Evolutionary conservation across 1,284 basidiomycete species (phyloP).

Genomic region (Malassezia furfur): DNA sequence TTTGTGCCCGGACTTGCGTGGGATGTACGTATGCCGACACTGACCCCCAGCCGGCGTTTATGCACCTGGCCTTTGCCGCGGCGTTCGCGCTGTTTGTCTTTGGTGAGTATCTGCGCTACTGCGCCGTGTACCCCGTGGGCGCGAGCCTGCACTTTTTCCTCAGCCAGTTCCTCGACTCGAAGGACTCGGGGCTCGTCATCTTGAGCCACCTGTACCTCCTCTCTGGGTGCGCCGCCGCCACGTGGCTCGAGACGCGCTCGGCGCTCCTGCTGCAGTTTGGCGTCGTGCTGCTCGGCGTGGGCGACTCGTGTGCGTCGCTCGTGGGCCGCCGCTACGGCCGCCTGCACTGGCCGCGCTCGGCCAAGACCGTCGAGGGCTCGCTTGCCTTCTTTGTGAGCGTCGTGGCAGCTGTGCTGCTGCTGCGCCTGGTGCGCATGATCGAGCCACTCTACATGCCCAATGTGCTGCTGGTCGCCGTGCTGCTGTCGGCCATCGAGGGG

Average conservation of each 20-base stretch:
- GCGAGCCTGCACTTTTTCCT: constrained; percentile 89
- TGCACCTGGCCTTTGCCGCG: constrained; percentile 82
- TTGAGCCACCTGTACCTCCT: constrained; percentile 93
- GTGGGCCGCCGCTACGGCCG: constrained; percentile 74
- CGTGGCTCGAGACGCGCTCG: constrained; percentile 73
- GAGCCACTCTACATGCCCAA: constrained; percentile 19
- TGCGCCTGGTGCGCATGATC: constrained; percentile 59
- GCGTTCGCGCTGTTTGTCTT: constrained; percentile 45
- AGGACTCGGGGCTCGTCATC: constrained; percentile 91
- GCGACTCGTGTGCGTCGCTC: constrained; percentile 87
- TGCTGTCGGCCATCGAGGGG: constrained; percentile 40
- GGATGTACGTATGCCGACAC: constrained; percentile 51
- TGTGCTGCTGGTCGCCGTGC: constrained; percentile 19
- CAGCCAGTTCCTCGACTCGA: constrained; percentile 83
- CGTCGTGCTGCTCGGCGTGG: constrained; percentile 77
- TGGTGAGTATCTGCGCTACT: constrained; percentile 59
- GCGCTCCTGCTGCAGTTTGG: constrained; percentile 64
- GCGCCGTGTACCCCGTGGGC: constrained; percentile 92
- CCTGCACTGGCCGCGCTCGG: constrained; percentile 70
- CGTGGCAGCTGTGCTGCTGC: constrained; percentile 59
- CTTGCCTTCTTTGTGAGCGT: constrained; percentile 70
- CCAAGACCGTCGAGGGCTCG: constrained; percentile 87
- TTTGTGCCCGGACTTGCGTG: constrained; percentile 84
- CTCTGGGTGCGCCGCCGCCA: constrained; percentile 79
- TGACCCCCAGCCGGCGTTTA: constrained; percentile 64